phyloP scores from a whole-genome alignment of 2,329 filamentous ascomycete species.

The Nannizziopsis arthrosporioides region DNA sequence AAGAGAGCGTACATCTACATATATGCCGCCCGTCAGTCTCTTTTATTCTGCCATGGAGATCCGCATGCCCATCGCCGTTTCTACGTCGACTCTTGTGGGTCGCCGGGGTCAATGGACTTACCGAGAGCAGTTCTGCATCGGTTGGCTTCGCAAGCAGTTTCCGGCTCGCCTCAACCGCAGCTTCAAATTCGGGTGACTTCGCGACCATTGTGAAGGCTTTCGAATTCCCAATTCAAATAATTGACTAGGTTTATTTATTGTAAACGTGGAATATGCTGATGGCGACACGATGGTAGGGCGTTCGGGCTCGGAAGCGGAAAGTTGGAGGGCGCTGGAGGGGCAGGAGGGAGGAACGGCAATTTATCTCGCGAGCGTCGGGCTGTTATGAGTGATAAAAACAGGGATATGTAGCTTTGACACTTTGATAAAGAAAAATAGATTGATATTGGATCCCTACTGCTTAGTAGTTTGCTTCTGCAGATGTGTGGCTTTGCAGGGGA shows the following conservation, averaged over 20 bases:
- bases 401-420: neutral
- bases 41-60: neutral
- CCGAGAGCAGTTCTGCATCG: slow-evolving; percentile 27
- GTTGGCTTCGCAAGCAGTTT: slow-evolving; percentile 27
- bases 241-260: too few species aligned
- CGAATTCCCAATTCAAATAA: neutral
- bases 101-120: slow-evolving; percentile 14
- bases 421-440: neutral
- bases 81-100: neutral
- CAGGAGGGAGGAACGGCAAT: neutral
- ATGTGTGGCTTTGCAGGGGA: slow-evolving; percentile 2
- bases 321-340: neutral
- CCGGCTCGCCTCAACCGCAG: slow-evolving; percentile 24
- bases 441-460: slow-evolving; percentile 1
- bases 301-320: neutral
- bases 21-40: neutral
- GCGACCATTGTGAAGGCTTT: slow-evolving; percentile 9
- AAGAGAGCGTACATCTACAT: slow-evolving; percentile 30
- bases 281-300: neutral
- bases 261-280: neutral
- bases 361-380: neutral
- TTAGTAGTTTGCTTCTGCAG: neutral
- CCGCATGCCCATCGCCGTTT: neutral
- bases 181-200: slow-evolving; percentile 23
- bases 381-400: neutral